Conservation (phyloP, 73 alveolate species). For the Paramecium octaurelia region DNA sequence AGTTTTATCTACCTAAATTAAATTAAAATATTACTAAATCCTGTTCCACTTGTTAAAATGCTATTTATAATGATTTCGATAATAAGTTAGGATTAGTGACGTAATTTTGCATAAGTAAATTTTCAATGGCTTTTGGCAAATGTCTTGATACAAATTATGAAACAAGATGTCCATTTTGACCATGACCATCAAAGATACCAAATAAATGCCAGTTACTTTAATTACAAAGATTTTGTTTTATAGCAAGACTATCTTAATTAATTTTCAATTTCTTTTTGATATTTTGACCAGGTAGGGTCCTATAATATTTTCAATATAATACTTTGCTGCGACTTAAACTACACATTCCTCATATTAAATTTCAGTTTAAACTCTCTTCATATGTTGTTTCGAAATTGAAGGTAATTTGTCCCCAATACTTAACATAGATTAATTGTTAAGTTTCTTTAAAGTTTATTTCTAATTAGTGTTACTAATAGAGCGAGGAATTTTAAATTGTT, state of each 20-base stretch:
- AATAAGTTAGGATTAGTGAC: neutral
- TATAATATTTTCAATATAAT: neutral
- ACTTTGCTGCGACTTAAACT: neutral
- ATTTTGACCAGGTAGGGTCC: neutral
- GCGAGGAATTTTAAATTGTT: neutral
- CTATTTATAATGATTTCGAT: neutral
- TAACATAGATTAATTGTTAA: neutral
- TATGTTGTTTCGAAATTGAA: neutral
- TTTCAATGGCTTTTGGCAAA: neutral
- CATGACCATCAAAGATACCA: slow-evolving; percentile 62
- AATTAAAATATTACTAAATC: neutral
- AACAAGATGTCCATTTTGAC: slow-evolving; percentile 55
- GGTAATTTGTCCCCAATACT: neutral
- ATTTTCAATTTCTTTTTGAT: neutral
- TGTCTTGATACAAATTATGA: neutral
- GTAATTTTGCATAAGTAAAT: neutral
- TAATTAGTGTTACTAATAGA: neutral
- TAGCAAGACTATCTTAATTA: neutral
- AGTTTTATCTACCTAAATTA: slow-evolving; percentile 19
- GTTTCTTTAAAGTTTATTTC: neutral
- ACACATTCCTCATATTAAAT: neutral
- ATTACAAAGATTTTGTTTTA: neutral
- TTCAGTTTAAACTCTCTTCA: neutral
- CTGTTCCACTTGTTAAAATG: neutral
- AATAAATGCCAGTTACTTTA: neutral